Evolutionary conservation across 1,284 basidiomycete species (phyloP).

Genomic region (Microbotryomycetes sp.): DNA sequence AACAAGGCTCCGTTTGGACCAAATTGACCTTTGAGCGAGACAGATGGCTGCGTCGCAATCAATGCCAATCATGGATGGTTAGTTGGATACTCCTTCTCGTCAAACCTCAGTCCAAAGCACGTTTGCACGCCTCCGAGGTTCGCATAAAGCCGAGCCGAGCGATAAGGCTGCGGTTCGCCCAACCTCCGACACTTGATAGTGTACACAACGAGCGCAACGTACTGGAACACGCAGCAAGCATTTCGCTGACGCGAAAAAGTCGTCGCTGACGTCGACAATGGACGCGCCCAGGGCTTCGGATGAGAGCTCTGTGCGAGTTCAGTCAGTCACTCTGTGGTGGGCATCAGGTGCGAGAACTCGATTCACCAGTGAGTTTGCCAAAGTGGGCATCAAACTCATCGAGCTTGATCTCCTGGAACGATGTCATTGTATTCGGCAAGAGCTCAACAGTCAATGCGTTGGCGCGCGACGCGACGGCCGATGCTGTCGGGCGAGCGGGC

Average conservation of each 20-base stretch:
- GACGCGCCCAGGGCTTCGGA: constrained; percentile 73
- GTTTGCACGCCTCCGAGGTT: too few species aligned
- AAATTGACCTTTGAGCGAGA: constrained; percentile 82
- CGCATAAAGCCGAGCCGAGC: neutral
- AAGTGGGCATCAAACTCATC: constrained; percentile 55
- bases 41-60: constrained; percentile 54
- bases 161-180: neutral
- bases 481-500: neutral
- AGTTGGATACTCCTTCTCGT: neutral
- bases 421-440: neutral
- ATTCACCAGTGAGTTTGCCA: constrained; percentile 53
- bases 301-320: constrained; percentile 59
- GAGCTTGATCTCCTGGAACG: constrained; percentile 42
- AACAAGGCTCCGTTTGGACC: constrained; percentile 91
- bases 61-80: neutral
- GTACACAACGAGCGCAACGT: neutral
- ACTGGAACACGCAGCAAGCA: constrained; percentile 79
- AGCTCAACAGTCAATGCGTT: neutral
- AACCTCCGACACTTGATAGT: neutral
- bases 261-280: constrained; percentile 75
- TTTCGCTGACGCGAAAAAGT: constrained; percentile 85
- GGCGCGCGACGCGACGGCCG: too few species aligned
- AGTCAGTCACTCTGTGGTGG: neutral
- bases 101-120: neutral
- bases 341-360: neutral